Evolutionary conservation across 345 rosid species (phyloP), one percentile per base, ranked within the genome.

Genomic region (Hevea brasiliensis): DNA sequence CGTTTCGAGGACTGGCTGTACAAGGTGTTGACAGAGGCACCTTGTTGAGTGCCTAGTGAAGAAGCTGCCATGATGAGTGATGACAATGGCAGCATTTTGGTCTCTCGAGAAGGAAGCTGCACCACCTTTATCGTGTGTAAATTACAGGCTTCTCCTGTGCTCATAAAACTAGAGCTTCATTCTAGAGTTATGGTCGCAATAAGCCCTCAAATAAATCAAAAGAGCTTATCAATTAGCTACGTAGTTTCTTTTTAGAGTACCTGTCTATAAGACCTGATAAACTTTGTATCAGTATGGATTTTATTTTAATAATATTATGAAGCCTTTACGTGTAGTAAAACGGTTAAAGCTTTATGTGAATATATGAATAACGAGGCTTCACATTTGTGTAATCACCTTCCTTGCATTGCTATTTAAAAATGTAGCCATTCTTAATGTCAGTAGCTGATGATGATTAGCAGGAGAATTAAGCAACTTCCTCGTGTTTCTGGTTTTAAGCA

Each of bases 51-150:
- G 35, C 57, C 47, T n/a, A 21, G 44, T 20, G 35, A 55, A 75
- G 69, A 55, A 72, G 65, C 76, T 9, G 42, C 51, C 64, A 29
- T 32, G 63, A 62, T 67, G 63, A 15, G 21, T 32, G 63, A 62
- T 67, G 63, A 15, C 9, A 57, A 68, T 7, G 11, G 84, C 82
- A 56, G 78, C 76, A 70, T 73, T 75, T 75, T 77, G 70, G 68
- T 37, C 77, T 4, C 23, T 7, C 17, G 29, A 74, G 68, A 60
- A 63, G 63, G 35, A 41, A 72, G 79, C 82, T 65, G 74, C 79
- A 18, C n/a, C 14, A 23, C 14, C 60, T 20, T 70, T 56, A 47
- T 11, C 71, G 20, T 58, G 29, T 74, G 81, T 82, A 74, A 67
- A 60, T 50, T 40, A 32, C 26, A 27, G 58, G 77, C 26, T 44